Evolutionary conservation across 2,329 filamentous ascomycete species (phyloP), one percentile per base, ranked within the genome.

Genomic region (Xylaria sp.): DNA sequence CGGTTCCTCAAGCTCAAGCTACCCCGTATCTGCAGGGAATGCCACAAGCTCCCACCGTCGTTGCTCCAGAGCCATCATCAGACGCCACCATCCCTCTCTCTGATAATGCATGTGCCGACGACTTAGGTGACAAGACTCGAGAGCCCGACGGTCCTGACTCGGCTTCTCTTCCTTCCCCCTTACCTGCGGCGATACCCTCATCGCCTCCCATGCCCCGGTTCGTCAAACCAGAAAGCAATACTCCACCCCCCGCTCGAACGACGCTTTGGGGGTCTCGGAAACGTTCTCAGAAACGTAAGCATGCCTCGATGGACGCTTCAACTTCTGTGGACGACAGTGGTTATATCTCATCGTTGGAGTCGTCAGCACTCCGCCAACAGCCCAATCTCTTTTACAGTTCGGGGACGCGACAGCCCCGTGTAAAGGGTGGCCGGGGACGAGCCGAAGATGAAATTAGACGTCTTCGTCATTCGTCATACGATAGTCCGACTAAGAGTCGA

Each of bases 401-500:
- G 0, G 94, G 97, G 76, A 88, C 90, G 62, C 92, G 94, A 74
- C 90, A 91, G n/a, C 91, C 91, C 59, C 88, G 89, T 65, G 91
- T 94, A 75, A 97, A 95, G 83, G 91, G 93, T 69, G 95, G 95
- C 37, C 92, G 93, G 70, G 95, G 95, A 37, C 92, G 95, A 70
- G 96, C 96, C 18, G 96, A 98, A 80, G 94, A 97, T 76, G 96
- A 98, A 81, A 98, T 99, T 84, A 93, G 92, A 55, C 93, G 95
- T 50, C 91, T 98, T 63, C 92, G 96, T 73, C 93, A 92, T 71
- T 98, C 95, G 1, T 97, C 94, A 1, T 95, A 94, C 76, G 94
- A 97, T 76, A 98, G 94, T 77, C 96, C 96, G 4, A 92, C 90
- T 59, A 94, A 93, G 82, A 82, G 83, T 74, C 86, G 90, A 51